Evolutionary conservation across 1,284 basidiomycete genomes (phyloP).

Genomic region (Agroathelia rolfsii): DNA sequence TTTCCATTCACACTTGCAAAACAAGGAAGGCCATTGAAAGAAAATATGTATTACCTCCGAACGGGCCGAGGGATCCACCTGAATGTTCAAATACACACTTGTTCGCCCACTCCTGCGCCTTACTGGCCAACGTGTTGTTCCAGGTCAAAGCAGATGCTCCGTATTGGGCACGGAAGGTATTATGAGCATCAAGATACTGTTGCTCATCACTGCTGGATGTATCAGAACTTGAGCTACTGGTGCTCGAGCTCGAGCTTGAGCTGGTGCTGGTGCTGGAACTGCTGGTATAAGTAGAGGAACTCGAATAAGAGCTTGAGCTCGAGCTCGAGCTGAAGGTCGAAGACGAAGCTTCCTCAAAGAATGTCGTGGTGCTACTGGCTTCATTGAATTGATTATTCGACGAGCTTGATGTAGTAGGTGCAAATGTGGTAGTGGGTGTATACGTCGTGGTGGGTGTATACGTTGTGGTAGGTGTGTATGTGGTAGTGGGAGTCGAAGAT

Average conservation of each 20-base stretch:
- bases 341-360: slow-evolving; percentile 1
- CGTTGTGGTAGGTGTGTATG: slow-evolving; percentile 10
- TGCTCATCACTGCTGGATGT: slow-evolving; percentile 23
- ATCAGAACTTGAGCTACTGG: not conserved
- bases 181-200: slow-evolving; percentile 47
- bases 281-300: slow-evolving; percentile 4
- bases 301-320: slow-evolving; percentile 8
- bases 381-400: slow-evolving; percentile 5
- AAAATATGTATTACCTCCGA: slow-evolving; percentile 34
- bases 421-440: slow-evolving; percentile 9
- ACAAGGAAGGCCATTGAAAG: slow-evolving; percentile 1
- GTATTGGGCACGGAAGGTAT: slow-evolving; percentile 46
- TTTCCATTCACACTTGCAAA: not conserved
- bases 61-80: slow-evolving; percentile 46
- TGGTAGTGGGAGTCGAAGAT: slow-evolving; percentile 12
- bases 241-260: slow-evolving; percentile 9
- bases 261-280: slow-evolving; percentile 9
- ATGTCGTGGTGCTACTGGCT: slow-evolving; percentile 1
- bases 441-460: slow-evolving; percentile 2
- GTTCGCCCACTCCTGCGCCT: slow-evolving; percentile 58
- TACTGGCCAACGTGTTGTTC: slow-evolving; percentile 41
- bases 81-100: slow-evolving; percentile 55
- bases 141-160: slow-evolving; percentile 49
- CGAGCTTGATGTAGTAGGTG: slow-evolving; percentile 8
- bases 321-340: not conserved